Conservation (phyloP, 2,329 filamentous ascomycete species). For the Graphiopsis chlorocephala region DNA sequence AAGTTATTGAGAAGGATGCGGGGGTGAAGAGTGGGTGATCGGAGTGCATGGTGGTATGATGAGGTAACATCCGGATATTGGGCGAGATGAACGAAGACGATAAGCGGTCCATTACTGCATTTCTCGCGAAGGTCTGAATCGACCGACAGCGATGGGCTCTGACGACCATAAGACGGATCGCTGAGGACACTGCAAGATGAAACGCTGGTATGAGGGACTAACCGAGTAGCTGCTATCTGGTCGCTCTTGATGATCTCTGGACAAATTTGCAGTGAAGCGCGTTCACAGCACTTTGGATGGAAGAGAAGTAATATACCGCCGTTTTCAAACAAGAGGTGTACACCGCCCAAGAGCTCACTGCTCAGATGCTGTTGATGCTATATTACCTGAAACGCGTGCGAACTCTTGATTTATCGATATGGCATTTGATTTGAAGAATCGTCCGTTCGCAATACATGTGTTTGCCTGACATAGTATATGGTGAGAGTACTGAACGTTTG, state of each 20-base stretch:
- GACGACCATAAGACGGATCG: neutral
- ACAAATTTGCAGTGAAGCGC: neutral
- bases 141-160: neutral
- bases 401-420: neutral
- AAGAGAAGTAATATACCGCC: too few relatives aligned
- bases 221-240: neutral
- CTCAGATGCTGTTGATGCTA: neutral
- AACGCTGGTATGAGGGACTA: neutral
- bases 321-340: too few relatives aligned
- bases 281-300: too few relatives aligned
- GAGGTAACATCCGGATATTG: neutral
- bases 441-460: neutral
- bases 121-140: neutral
- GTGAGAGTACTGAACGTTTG: neutral
- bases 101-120: neutral
- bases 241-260: neutral
- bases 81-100: neutral
- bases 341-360: neutral
- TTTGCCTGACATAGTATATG: neutral
- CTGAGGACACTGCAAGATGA: neutral
- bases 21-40: neutral
- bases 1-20: conserved; percentile 49
- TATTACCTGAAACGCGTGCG: neutral
- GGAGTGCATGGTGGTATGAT: neutral
- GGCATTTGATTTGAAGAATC: neutral